Evolutionary conservation across 1,139 yeast genomes (phyloP).

Genomic region (Hansenula sp.): DNA sequence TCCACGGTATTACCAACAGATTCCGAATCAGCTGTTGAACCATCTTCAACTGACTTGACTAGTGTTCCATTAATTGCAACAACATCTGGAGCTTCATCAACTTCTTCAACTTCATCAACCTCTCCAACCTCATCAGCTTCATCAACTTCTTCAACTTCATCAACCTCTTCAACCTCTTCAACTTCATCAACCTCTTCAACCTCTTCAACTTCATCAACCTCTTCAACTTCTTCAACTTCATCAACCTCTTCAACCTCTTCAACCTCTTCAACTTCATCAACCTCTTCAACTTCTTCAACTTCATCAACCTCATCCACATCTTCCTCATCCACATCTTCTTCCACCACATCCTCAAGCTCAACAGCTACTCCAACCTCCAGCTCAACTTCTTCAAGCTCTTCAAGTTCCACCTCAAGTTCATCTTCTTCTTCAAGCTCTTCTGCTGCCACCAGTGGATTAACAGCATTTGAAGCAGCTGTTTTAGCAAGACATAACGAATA

Average conservation of each 20-base stretch:
- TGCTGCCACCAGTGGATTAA: slow-evolving; percentile 20
- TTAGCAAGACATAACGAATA: slow-evolving; percentile 47
- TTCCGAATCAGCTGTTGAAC: background rate
- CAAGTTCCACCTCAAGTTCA: slow-evolving; percentile 17
- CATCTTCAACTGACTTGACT: background rate
- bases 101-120: slow-evolving; percentile 1
- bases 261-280: slow-evolving; percentile 17
- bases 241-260: slow-evolving; percentile 14
- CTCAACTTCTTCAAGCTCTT: slow-evolving; percentile 19
- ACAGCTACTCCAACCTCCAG: slow-evolving; percentile 13
- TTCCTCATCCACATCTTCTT: slow-evolving; percentile 8
- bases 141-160: slow-evolving; percentile 12
- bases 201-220: slow-evolving; percentile 3
- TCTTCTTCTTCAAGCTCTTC: slow-evolving; percentile 17
- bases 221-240: slow-evolving; percentile 13
- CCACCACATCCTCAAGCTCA: slow-evolving; percentile 15
- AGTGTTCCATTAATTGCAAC: background rate
- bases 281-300: slow-evolving; percentile 19
- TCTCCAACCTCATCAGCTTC: slow-evolving; percentile 4
- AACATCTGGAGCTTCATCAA: background rate
- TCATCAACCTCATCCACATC: slow-evolving; percentile 15
- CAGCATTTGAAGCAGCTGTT: slow-evolving; percentile 33
- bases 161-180: slow-evolving; percentile 8
- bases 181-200: slow-evolving; percentile 7
- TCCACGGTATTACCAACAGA: too few relatives aligned